Evolutionary conservation across 2,329 filamentous ascomycete genomes (phyloP).

Genomic region (Pseudocercospora macadamiae): DNA sequence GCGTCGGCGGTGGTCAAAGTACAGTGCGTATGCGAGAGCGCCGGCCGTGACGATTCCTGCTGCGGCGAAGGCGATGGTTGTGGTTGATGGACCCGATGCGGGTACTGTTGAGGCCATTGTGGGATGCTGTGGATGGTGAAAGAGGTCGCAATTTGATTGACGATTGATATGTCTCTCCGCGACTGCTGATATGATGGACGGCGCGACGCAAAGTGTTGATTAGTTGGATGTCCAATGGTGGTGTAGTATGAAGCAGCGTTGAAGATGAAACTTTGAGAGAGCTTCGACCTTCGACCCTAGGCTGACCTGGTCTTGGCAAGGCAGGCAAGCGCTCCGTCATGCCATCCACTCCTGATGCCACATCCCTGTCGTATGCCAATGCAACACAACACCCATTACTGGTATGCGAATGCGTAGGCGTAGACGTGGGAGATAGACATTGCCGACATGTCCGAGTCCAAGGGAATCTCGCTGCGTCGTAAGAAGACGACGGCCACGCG

Average conservation of each 20-base stretch:
- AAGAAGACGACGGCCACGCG: conserved; percentile 60
- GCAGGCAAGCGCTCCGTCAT: not conserved
- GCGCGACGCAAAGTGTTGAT: not conserved
- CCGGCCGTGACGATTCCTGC: conserved; percentile 62
- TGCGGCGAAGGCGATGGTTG: conserved; percentile 61
- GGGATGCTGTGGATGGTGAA: not conserved
- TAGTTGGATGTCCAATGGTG: not conserved
- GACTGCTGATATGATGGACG: not conserved
- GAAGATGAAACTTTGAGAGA: conserved; percentile 13
- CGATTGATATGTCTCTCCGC: not conserved
- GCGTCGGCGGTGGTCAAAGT: conserved; percentile 68
- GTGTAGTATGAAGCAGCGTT: not conserved
- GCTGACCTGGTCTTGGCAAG: not conserved
- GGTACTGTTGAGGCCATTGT: conserved; percentile 41
- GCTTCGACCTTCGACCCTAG: not conserved
- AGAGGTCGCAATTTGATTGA: not conserved
- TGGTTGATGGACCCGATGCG: conserved; percentile 52
- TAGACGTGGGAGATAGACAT: too few species aligned
- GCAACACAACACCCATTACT: too few species aligned
- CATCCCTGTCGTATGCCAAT: not conserved
- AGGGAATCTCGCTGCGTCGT: conserved; percentile 59
- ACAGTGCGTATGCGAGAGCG: conserved; percentile 65
- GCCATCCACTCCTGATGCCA: not conserved
- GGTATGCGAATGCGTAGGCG: not conserved
- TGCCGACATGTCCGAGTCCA: conserved; percentile 50